Percentiles rank a stretch among this genome's conserved stretches.
These are phyloP conservation scores for Fusarium circinatum DNA, from an alignment of 2,329 filamentous ascomycete genomes.

Conservation along the genomic window DNA sequence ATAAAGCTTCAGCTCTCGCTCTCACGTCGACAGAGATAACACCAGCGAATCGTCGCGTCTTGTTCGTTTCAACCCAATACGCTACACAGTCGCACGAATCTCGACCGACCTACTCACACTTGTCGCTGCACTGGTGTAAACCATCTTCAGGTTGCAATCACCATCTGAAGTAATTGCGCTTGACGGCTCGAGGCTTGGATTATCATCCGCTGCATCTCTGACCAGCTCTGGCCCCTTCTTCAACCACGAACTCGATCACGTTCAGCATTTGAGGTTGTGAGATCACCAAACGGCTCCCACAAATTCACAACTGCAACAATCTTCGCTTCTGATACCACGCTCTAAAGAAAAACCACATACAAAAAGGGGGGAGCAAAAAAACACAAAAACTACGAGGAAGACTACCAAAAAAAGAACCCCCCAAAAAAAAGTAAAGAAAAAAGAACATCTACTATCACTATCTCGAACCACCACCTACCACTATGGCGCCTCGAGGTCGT, in stretches of 20 bases:
- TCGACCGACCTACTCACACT: constrained; percentile 3
- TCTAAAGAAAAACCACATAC: neutral
- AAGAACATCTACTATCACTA: neutral
- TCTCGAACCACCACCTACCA: constrained; percentile 4
- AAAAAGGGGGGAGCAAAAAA: neutral
- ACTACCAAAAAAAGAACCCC: neutral
- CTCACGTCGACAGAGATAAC: neutral
- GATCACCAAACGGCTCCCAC: constrained; percentile 1
- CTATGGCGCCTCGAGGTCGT: constrained; percentile 52
- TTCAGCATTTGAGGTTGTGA: neutral
- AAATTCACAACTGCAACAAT: neutral
- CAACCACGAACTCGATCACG: neutral
- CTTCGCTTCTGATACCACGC: constrained; percentile 14
- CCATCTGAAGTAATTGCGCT: neutral
- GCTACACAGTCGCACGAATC: constrained; percentile 7
- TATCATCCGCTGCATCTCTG: neutral
- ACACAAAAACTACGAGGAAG: neutral
- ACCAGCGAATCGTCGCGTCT: constrained; percentile 5
- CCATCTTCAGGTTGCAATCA: neutral
- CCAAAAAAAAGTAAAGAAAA: neutral
- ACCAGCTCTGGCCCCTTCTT: neutral
- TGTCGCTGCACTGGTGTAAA: constrained; percentile 1
- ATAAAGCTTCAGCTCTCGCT: neutral
- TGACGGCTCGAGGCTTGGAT: neutral
- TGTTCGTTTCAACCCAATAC: neutral